These are phyloP conservation scores for Xylaria sp. DNA, from an alignment of 2,329 filamentous ascomycete species.

Conservation along the genomic window DNA sequence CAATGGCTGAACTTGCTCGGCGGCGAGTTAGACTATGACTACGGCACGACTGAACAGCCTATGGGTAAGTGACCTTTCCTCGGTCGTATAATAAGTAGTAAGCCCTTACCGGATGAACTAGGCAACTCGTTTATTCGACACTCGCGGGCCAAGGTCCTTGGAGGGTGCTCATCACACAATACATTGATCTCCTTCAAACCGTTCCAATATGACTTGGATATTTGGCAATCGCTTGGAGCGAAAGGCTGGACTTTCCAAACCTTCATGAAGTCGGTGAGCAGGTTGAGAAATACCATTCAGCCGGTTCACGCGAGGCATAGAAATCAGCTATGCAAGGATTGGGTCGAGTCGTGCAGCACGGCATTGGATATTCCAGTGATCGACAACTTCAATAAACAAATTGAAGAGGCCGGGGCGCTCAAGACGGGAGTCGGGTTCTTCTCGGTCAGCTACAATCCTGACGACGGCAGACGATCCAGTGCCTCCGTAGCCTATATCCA, in stretches of 20 bases:
- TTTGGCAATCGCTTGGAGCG: slow-evolving; percentile 85
- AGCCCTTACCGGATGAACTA: slow-evolving; percentile 48
- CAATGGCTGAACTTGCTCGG: slow-evolving; percentile 88
- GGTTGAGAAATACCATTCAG: slow-evolving; percentile 88
- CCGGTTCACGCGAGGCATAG: slow-evolving; percentile 85
- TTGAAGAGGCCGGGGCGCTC: slow-evolving; percentile 76
- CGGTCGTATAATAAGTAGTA: slow-evolving; percentile 5
- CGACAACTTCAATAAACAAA: slow-evolving; percentile 87
- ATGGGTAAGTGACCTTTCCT: slow-evolving; percentile 62
- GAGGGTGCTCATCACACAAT: slow-evolving; percentile 93
- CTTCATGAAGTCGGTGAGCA: slow-evolving; percentile 83
- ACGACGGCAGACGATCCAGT: slow-evolving; percentile 83
- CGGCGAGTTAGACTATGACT: slow-evolving; percentile 91
- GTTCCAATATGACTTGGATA: slow-evolving; percentile 86
- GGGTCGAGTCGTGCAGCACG: slow-evolving; percentile 81
- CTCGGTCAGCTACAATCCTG: slow-evolving; percentile 90
- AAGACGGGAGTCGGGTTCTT: slow-evolving; percentile 87
- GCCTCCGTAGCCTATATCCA: slow-evolving; percentile 94
- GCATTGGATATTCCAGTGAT: slow-evolving; percentile 84
- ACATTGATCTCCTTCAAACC: slow-evolving; percentile 93
- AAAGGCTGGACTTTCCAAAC: slow-evolving; percentile 87
- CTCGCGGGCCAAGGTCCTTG: slow-evolving; percentile 90
- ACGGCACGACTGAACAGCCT: slow-evolving; percentile 88
- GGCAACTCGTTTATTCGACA: slow-evolving; percentile 93
- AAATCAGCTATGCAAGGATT: slow-evolving; percentile 92